Percentiles rank a stretch among this genome's conserved stretches.
phyloP scores from a whole-genome alignment of 2,329 filamentous ascomycete genomes.

The Madurella fahalii region DNA sequence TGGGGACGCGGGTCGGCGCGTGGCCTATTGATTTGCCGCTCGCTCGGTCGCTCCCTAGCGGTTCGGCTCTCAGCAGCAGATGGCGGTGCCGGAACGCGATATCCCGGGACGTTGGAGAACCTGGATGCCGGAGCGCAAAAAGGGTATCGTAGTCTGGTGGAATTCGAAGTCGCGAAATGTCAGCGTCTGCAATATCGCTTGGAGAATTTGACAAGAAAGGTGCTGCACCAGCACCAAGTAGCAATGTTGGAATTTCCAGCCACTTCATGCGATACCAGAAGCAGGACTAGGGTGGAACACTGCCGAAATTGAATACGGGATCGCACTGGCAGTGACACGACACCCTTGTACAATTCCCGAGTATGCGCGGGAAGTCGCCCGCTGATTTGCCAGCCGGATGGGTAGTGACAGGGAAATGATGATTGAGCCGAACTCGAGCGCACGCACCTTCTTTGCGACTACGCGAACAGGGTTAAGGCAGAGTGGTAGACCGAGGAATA shows the following conservation, averaged over 20 bases:
- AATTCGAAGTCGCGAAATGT: background rate
- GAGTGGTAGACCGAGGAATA: conserved; percentile 7
- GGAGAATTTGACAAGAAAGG: conserved; percentile 20
- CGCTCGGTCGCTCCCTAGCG: too few species aligned
- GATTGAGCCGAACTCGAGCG: conserved; percentile 2
- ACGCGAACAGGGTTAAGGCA: background rate
- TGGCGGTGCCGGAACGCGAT: background rate
- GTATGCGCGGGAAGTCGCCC: conserved; percentile 16
- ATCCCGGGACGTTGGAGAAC: background rate
- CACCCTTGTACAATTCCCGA: conserved; percentile 24
- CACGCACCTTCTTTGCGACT: conserved; percentile 8
- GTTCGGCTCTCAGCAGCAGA: background rate
- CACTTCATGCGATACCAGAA: conserved; percentile 36
- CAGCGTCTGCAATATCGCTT: background rate
- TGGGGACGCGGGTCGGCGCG: background rate
- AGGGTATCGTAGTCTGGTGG: background rate
- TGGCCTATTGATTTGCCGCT: too few species aligned
- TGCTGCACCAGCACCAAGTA: conserved; percentile 19
- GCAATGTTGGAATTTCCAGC: conserved; percentile 28
- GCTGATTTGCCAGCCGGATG: conserved; percentile 18
- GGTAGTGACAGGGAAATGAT: conserved; percentile 6
- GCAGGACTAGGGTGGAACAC: conserved; percentile 36
- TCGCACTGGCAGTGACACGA: conserved; percentile 24
- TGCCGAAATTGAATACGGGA: conserved; percentile 39
- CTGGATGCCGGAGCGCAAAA: too few species aligned